Conservation (phyloP, 768 basidiomycete genomes). For the Psilocybe subaeruginosa region DNA sequence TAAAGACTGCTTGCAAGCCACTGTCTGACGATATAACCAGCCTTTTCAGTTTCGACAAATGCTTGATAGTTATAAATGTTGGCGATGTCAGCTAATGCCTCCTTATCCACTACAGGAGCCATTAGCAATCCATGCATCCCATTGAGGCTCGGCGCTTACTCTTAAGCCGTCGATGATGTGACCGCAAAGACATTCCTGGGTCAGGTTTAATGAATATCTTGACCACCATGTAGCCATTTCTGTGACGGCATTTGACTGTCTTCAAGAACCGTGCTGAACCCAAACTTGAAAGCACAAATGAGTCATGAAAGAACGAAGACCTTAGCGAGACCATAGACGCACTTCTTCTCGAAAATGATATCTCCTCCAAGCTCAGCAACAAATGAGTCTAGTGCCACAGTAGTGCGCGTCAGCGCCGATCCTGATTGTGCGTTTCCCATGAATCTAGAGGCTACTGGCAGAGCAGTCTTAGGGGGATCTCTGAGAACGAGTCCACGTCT, state of each 20-base stretch:
- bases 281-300: conserved; percentile 42
- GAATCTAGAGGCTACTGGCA: neutral
- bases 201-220: conserved; percentile 98
- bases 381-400: conserved; percentile 87
- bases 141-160: conserved; percentile 40
- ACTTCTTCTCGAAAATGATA: conserved; percentile 93
- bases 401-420: conserved; percentile 69
- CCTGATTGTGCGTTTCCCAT: conserved; percentile 86
- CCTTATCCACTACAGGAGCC: conserved; percentile 70
- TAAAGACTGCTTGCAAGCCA: conserved; percentile 95
- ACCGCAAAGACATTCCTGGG: conserved; percentile 75
- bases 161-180: conserved; percentile 79
- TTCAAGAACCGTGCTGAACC: conserved; percentile 67
- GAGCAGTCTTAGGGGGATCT: neutral
- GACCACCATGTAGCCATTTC: conserved; percentile 81
- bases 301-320: neutral
- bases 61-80: conserved; percentile 90
- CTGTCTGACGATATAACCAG: conserved; percentile 93
- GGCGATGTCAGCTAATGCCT: conserved; percentile 79
- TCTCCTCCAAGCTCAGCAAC: conserved; percentile 88
- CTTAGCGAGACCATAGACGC: conserved; percentile 18
- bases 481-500: neutral
- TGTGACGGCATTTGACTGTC: conserved; percentile 87
- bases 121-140: conserved; percentile 2
- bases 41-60: conserved; percentile 94